phyloP scores from a whole-genome alignment of 495 filamentous ascomycete species.

The Glarea lozoyensis region DNA sequence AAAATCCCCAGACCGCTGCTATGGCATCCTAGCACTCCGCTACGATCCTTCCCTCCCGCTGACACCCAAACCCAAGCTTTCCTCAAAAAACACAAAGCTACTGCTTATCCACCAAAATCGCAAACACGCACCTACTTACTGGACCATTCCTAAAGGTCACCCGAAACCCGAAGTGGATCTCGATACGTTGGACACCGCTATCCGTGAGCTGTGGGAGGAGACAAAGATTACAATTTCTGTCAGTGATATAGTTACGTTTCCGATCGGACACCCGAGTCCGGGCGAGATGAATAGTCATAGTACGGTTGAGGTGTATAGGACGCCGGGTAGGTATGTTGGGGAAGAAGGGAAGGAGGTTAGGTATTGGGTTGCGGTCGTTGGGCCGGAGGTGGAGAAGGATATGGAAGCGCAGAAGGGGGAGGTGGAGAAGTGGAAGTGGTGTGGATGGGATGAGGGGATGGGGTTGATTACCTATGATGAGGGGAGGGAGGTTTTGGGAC shows the following conservation, averaged over 20 bases:
- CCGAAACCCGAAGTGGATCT: background rate
- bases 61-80: background rate
- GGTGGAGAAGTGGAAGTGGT: background rate
- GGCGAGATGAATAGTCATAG: too few species aligned
- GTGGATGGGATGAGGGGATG: background rate
- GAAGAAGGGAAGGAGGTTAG: too few species aligned
- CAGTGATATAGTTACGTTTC: background rate
- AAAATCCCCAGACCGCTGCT: constrained; percentile 1
- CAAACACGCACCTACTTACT: background rate
- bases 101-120: background rate
- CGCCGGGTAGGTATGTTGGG: too few species aligned
- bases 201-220: background rate
- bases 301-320: too few species aligned
- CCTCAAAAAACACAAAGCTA: background rate
- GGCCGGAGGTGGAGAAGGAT: too few species aligned
- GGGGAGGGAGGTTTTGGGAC: too few species aligned
- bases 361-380: too few species aligned
- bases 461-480: constrained; percentile 1
- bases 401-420: background rate
- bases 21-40: constrained; percentile 1
- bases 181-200: background rate
- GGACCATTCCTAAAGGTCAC: constrained; percentile 3
- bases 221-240: background rate
- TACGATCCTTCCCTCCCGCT: background rate
- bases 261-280: too few species aligned